Evolutionary conservation across 352 stramenopile species (phyloP).

Genomic region (Pythium aquatile): DNA sequence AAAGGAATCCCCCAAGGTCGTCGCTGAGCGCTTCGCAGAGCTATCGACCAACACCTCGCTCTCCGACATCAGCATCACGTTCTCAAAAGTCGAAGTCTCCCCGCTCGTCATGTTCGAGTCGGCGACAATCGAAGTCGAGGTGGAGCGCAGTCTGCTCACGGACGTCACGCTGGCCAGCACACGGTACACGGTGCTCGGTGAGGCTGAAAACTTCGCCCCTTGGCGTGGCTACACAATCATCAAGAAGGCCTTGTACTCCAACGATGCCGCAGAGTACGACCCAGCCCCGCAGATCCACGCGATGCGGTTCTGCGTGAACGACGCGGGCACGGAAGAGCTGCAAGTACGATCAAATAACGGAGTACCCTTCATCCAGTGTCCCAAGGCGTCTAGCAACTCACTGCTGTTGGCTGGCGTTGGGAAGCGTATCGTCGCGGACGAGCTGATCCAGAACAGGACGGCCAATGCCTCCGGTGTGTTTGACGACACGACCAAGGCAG

Average conservation of each 20-base stretch:
- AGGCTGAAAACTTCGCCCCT: neutral
- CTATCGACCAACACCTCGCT: neutral
- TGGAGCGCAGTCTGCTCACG: neutral
- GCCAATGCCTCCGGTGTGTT: neutral
- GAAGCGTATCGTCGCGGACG: neutral
- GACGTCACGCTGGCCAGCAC: neutral
- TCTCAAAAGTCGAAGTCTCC: neutral
- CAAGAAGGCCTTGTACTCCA: neutral
- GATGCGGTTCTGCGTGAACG: neutral
- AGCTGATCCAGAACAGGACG: neutral
- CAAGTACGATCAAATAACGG: neutral
- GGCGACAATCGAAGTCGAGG: neutral
- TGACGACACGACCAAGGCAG: neutral
- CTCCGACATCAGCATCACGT: neutral
- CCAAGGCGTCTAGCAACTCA: neutral
- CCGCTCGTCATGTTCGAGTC: neutral
- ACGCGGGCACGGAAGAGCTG: neutral
- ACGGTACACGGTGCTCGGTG: neutral
- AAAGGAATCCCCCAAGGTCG: neutral
- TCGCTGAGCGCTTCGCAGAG: neutral
- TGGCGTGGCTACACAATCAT: neutral
- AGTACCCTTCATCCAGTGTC: neutral
- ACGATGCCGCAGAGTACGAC: neutral
- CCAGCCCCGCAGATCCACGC: neutral
- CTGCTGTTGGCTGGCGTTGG: neutral